Evolutionary conservation across 2,329 filamentous ascomycete genomes (phyloP), one percentile per base, ranked within the genome.

Genomic region (Didymella exigua): DNA sequence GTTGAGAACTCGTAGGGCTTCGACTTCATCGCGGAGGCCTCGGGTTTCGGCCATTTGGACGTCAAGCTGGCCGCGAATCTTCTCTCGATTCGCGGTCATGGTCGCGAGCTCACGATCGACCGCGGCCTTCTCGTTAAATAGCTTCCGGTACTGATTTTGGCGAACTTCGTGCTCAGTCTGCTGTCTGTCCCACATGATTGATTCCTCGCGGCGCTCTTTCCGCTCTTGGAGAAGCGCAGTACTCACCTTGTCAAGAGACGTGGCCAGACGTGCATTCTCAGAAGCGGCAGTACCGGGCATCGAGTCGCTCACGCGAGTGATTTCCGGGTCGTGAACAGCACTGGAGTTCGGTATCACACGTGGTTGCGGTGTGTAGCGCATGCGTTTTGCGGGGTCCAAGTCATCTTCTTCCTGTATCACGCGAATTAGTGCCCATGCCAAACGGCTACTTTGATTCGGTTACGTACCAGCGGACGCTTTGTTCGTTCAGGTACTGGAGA

Each of bases 251-350:
- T 44, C 51, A 10, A 69, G 40, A n/a, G 51, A 49, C 19, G 49
- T 45, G 14, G 38, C 57, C 3, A 68, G 51, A 6, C 37, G 48
- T 24, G 56, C 29, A 13, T 45, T 30, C 19, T 63, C 55, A 6
- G 46, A 42, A 9, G 33, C 51, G 19, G 63, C 61, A 5, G 68
- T 69, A 10, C 69, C 66, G 8, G 69, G 70, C 49, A 77, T 66
- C 0, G 77, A 79, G 56, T 79, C 76, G 51, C 76, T 80, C 42
- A 78, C 64, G 23, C 73, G 76, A 1, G 75, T 77, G 19, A 74
- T 58, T 6, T 77, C 74, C 29, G 58, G 49, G 9, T 58, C 53
- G 3, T 62, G 57, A 9, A 59, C 49, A 0, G 24, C 10, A 26
- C 21, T 62, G n/a, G 48, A 56, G 24, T 30, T 40, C 13, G 54